These are phyloP conservation scores for Torulaspora gathmanii DNA, from an alignment of 805 yeast species.

Conservation along the genomic window DNA sequence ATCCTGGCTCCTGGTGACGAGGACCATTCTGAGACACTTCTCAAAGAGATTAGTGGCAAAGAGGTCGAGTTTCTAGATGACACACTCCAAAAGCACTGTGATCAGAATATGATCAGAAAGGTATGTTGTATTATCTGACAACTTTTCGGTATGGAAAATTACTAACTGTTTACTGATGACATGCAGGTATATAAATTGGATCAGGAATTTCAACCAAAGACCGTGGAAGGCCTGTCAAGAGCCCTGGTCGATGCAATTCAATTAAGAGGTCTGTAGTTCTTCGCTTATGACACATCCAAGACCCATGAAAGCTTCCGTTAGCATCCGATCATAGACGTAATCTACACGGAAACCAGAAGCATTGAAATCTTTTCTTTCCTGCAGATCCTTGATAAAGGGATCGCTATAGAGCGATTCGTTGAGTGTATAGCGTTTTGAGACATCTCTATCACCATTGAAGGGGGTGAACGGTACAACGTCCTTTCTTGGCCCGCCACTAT, in stretches of 20 bases:
- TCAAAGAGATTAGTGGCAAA: conserved; percentile 34
- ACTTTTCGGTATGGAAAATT: neutral
- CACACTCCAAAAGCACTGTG: conserved; percentile 30
- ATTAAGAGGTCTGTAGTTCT: conserved; percentile 50
- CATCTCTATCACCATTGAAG: conserved; percentile 81
- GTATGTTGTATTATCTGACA: conserved; percentile 16
- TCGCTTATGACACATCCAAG: conserved; percentile 72
- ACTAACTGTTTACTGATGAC: conserved; percentile 8
- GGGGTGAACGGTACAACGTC: conserved; percentile 78
- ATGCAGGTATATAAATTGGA: conserved; percentile 31
- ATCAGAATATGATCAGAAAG: conserved; percentile 37
- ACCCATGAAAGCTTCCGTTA: conserved; percentile 88
- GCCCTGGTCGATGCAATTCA: conserved; percentile 46
- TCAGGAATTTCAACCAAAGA: conserved; percentile 19
- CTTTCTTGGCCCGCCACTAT: conserved; percentile 29
- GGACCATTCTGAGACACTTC: neutral
- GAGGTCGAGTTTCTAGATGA: conserved; percentile 36
- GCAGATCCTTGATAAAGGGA: conserved; percentile 53
- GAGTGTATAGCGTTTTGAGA: conserved; percentile 47
- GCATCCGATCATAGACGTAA: conserved; percentile 64
- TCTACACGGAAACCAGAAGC: conserved; percentile 84
- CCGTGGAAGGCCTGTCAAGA: conserved; percentile 35
- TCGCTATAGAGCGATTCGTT: conserved; percentile 47
- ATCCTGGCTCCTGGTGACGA: conserved; percentile 32
- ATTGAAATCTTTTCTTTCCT: conserved; percentile 56